Base-by-base conservation (phyloP, 345 rosid genomes). In the Trapa bicornis region DNA sequence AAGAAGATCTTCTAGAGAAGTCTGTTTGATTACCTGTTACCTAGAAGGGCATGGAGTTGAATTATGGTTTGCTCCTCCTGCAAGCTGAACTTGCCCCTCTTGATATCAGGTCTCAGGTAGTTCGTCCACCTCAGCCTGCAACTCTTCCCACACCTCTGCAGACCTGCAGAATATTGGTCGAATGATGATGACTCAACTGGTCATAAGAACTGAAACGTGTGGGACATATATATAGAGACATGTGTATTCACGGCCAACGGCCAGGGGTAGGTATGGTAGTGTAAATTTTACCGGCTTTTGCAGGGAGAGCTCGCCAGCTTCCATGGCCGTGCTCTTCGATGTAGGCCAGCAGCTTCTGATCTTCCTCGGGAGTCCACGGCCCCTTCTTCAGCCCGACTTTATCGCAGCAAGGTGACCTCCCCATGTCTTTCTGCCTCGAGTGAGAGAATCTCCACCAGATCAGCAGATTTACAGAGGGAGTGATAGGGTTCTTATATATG, bases 341-440 rank as follows among this genome's bases (percentile, higher is more conserved):
- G 39, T 66, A 84, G 48, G 79, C 85, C 37, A 81, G 45, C 69
- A 84, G 82, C 45, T 84, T 84, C 65, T 84, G 85, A 69, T 84
- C 88, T 73, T 84, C 88, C 61, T 84, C 88, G 10, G 84, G 78
- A 39, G 88, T 84, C 88, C 88, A 84, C 3, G 85, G 88, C 32
- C 88, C 88, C 71, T 79, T 84, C 84, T 84, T 84, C 75, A 84
- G 65, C 6, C 88, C 88, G 37, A 71, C 74, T 71, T 81, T 81
- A 61, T 81, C 88, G 10, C 88, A 76, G 42, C 83, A 72, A 13
- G 80, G 83, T 33, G 83, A 71, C 45, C 83, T 67, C 33, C 76
- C 80, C 80, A 79, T 75, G 48, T 2, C 48, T 13, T 5, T 45
- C 8, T 41, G 48, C 48, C 48, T 45, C 48, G 11, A 11, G 29